Percentiles rank a stretch among this genome's conserved stretches.
These are phyloP conservation scores for Agastache rugosa DNA, from an alignment of 257 asterid genomes.

Conservation along the genomic window DNA sequence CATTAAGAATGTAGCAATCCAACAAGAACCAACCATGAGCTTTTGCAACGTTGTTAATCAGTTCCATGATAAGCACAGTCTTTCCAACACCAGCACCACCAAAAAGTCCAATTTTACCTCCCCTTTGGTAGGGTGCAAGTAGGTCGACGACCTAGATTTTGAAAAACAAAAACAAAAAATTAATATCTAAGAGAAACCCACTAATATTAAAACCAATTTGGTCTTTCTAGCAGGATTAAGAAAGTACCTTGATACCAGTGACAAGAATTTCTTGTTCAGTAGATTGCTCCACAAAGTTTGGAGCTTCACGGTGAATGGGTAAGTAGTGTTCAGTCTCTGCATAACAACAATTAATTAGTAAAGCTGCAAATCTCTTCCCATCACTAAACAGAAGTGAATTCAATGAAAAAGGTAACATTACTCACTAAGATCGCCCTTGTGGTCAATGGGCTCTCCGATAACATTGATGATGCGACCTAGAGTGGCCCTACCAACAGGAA, in stretches of 20 bases:
- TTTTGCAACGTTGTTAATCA: conserved; percentile 93
- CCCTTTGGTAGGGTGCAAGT: conserved; percentile 98
- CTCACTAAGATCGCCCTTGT: conserved; percentile 85
- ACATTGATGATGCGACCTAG: conserved; percentile 97
- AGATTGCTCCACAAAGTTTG: conserved; percentile 93
- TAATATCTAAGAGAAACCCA: neutral
- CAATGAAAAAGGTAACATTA: conserved; percentile 9
- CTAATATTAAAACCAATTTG: neutral
- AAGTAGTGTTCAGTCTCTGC: conserved; percentile 86
- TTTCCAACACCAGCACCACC: conserved; percentile 99
- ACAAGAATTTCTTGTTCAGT: conserved; percentile 96
- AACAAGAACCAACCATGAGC: conserved; percentile 76
- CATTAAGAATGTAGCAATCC: neutral
- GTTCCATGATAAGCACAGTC: conserved; percentile 95
- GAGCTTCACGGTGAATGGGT: conserved; percentile 99
- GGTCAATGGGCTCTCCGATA: conserved; percentile 94
- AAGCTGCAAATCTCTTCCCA: conserved; percentile 19
- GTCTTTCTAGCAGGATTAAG: neutral
- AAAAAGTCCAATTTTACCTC: conserved; percentile 96
- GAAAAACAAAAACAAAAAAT: neutral
- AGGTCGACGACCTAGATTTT: conserved; percentile 81
- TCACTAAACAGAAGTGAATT: neutral
- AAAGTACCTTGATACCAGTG: conserved; percentile 92
- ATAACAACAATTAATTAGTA: conserved; percentile 31
- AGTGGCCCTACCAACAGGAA: conserved; percentile 98